Base-by-base conservation (phyloP, 2,329 filamentous ascomycete genomes). In the Fusarium sp. region DNA sequence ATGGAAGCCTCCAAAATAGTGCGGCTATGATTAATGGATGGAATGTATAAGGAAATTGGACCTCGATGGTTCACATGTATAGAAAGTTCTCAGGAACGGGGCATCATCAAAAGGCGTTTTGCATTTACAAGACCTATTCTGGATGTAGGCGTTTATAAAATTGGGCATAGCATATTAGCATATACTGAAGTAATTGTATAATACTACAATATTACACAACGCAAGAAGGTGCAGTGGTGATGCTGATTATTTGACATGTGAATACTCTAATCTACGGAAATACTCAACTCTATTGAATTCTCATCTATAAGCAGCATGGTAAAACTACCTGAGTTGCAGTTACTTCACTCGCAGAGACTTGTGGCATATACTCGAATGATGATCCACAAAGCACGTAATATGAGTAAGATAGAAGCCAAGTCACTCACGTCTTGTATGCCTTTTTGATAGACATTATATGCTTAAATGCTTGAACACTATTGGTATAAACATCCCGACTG, bases 21-120 rank as follows among this genome's bases (percentile, higher is more conserved):
- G 53, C 59, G 29, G 41, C 62, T 55, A 73, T 58, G 70, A 73
- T 47, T 72, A 57, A 73, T 54, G 71, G 65, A 52, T 47, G 48
- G 57, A 29, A 69, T 34, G 54, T 46, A 56, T 43, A 51, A 38
- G 48, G 38, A 56, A 51, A 44, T 25, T 46, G 45, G 45, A 43
- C 34, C 34, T 16, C 18, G 27, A 64, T 12, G 44, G 40, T 18
- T 13, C 32, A n/a, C 25, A 48, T 58, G 12, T 24, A 63, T 45
- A 40, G 48, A 18, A 56, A 24, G 45, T 58, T 32, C 27, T 8
- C 20, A 51, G 44, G 44, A 53, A 45, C 32, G 20, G 20, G 41
- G 46, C 34, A 56, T 55, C 30, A 40, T 56, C 24, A 34, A 34
- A 55, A 27, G 67, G 67, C 61, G 64, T 61, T 68, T 51, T 40